Evolutionary conservation across 495 filamentous ascomycete species (phyloP), one percentile per base, ranked within the genome.

Genomic region (Daldinia bambusicola): DNA sequence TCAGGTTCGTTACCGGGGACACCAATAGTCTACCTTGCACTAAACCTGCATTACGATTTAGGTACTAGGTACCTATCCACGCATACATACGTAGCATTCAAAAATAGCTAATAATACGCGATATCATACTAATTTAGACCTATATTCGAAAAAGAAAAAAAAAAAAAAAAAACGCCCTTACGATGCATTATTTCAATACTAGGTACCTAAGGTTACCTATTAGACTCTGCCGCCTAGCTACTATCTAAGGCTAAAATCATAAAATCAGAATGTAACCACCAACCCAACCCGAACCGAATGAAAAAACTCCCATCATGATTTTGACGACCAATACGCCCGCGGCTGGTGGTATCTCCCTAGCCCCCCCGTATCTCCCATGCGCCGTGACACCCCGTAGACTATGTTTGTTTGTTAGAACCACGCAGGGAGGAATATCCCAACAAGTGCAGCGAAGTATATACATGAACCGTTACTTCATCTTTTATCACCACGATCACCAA

Each of bases 391-490:
- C 75, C n/a, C 67, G 26, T 66, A 61, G 61, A 70, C 75, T 69
- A 57, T 77, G 50, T 40, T 65, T 60, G 65, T 65, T 56, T 26
- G 26, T 65, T 56, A 60, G 56, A 69, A 56, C 52, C 63, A 13
- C 37, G 50, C 41, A 67, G 72, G 66, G 67, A 75, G 72, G 66
- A 70, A 75, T 70, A 69, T 72, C 68, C 75, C 66, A 74, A 68
- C 66, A 68, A 72, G 68, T 66, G 64, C 66, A 69, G 70, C 70
- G 52, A 70, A 74, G 72, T 77, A 75, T 77, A 72, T 77, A 77
- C 75, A 77, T 72, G 74, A 77, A 76, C 67, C 67, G 57, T 71
- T 63, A 58, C 68, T 36, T 72, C 73, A 63, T 72, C 66, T 66
- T 43, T 43, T 71, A 18, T 55, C 36, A 60, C 67, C 53, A 58